Base-by-base conservation (phyloP, 176 grass and related monocot genomes). In the Musa beccarii region DNA sequence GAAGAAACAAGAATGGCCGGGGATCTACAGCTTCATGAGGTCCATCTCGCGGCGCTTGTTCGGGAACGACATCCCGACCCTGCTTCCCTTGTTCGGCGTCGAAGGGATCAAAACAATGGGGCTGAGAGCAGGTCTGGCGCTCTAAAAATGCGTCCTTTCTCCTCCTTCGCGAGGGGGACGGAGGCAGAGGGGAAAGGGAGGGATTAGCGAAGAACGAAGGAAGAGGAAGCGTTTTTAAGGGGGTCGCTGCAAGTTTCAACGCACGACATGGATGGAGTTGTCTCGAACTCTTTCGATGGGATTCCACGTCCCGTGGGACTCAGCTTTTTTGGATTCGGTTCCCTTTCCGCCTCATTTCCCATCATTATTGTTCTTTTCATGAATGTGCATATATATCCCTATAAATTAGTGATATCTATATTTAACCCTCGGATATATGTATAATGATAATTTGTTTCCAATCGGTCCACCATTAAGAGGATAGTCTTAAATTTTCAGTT, bases 41-140 rank as follows among this genome's bases (percentile, higher is more conserved):
- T 96, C 93, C 93, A 96, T 96, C 84, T 96, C 93, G 66, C 93
- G 90, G 77, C 93, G 93, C 81, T 96, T 96, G 93, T 90, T 92
- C 8, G 90, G 93, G 8, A 90, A 96, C 49, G 93, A 96, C 93
- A 96, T 96, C 78, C 0, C 16, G 51, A 11, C 34, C 71, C 50
- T 12, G 72, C 52, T n/a, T 53, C 55, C 4, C 4, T 6, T 43
- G 34, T 43, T 6, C 3, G 34, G 3, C 34, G 34, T 43, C 34
- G 34, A 43, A 6, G 34, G 81, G 63, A 54, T 63, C 73, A 17
- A 25, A 84, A 87, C 82, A 85, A 85, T 75, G 52, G 20, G 43
- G 71, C 25, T 71, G 81, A 78, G 8, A 51, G 77, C 26, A 29
- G 74, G 71, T 75, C 74, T 71, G 21, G 71, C 71, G 51, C 77